A percentile compares a stretch with the other conserved stretches of the same genome.
Conservation (phyloP, 2,329 filamentous ascomycete genomes). For the Xylaria arbuscula region DNA sequence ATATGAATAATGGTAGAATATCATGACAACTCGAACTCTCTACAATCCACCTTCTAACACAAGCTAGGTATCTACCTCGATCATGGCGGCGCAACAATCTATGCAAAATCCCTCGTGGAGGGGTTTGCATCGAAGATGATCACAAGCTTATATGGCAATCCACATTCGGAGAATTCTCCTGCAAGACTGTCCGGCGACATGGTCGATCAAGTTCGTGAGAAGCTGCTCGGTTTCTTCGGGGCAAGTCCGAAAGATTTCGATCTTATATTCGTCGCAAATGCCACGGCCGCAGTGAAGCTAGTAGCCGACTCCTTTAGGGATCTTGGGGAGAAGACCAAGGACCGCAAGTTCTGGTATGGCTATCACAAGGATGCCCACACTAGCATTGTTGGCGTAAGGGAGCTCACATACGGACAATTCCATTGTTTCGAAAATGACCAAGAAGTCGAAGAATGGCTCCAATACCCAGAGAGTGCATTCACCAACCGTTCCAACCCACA, state of each 20-base stretch:
- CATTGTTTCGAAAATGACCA: slow-evolving; percentile 71
- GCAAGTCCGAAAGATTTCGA: slow-evolving; percentile 69
- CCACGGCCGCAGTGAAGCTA: slow-evolving; percentile 90
- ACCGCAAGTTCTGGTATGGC: slow-evolving; percentile 65
- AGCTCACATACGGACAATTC: slow-evolving; percentile 65
- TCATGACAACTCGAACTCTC: background rate
- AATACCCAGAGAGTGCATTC: slow-evolving; percentile 42
- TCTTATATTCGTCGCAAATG: slow-evolving; percentile 87
- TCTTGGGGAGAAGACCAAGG: slow-evolving; percentile 59
- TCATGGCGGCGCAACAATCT: slow-evolving; percentile 68
- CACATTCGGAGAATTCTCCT: slow-evolving; percentile 72
- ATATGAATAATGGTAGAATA: slow-evolving; percentile 55
- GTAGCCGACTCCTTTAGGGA: slow-evolving; percentile 66
- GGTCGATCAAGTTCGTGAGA: slow-evolving; percentile 66
- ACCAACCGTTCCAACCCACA: slow-evolving; percentile 43
- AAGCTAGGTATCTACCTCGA: slow-evolving; percentile 63
- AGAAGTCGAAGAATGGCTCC: slow-evolving; percentile 59
- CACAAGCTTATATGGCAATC: slow-evolving; percentile 72
- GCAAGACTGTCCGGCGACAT: slow-evolving; percentile 67
- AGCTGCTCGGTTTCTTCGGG: slow-evolving; percentile 67
- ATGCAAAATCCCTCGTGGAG: slow-evolving; percentile 67
- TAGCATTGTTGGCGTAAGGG: slow-evolving; percentile 75
- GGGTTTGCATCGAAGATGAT: slow-evolving; percentile 67
- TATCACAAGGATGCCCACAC: slow-evolving; percentile 72
- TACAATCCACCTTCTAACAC: slow-evolving; percentile 27